Evolutionary conservation across 108 stramenopile species (phyloP).

Genomic region (Skeletonema costatum): DNA sequence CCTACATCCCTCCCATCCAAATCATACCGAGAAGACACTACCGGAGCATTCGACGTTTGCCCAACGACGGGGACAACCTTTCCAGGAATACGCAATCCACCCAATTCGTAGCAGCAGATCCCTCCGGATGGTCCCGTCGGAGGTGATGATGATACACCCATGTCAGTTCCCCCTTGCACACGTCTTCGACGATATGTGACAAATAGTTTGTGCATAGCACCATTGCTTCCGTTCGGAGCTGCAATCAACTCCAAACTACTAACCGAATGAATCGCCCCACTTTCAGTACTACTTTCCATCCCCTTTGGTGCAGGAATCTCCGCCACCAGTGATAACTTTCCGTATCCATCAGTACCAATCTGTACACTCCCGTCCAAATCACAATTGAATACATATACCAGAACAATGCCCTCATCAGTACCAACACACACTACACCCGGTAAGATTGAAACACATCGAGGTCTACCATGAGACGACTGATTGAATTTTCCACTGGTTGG

Average conservation of each 20-base stretch:
- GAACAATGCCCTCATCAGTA: slow-evolving; percentile 70
- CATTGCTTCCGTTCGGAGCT: background rate
- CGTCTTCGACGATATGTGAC: slow-evolving; percentile 38
- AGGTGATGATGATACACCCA: slow-evolving; percentile 1
- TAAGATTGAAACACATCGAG: slow-evolving; percentile 58
- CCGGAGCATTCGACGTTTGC: slow-evolving; percentile 38
- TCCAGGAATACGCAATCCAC: slow-evolving; percentile 51
- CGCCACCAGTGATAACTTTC: slow-evolving; percentile 38
- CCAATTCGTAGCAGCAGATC: slow-evolving; percentile 81
- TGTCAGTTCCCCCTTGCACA: slow-evolving; percentile 1
- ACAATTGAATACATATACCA: slow-evolving; percentile 65
- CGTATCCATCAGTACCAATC: slow-evolving; percentile 8
- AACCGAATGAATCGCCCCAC: slow-evolving; percentile 15
- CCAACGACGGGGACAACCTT: slow-evolving; percentile 41
- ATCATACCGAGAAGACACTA: slow-evolving; percentile 74
- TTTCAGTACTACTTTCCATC: slow-evolving; percentile 19
- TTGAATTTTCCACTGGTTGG: slow-evolving; percentile 53
- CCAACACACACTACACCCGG: slow-evolving; percentile 82
- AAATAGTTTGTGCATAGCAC: slow-evolving; percentile 30
- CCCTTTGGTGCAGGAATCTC: slow-evolving; percentile 74
- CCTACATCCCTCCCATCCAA: slow-evolving; percentile 73
- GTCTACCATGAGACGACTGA: slow-evolving; percentile 52
- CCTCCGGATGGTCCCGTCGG: slow-evolving; percentile 49
- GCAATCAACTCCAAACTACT: slow-evolving; percentile 37
- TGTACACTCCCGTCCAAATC: slow-evolving; percentile 5